Evolutionary conservation across 148 eudicot species (phyloP), one percentile per base, ranked within the genome.

Genomic region (Heliamphora exappendiculata): DNA sequence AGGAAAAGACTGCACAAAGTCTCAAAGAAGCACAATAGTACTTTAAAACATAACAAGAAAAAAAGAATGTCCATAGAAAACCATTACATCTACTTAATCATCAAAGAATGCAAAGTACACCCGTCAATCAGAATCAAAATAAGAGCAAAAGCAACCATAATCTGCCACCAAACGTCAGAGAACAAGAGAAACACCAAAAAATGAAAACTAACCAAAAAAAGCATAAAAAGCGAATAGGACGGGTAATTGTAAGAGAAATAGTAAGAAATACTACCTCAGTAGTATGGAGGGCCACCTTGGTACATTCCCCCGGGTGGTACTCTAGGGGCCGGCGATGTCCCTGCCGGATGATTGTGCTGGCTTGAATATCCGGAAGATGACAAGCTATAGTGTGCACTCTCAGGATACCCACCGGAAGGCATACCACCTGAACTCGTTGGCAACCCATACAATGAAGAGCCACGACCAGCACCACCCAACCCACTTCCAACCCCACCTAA

Each of bases 241-340:
- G n/a, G 12, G 55, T 34, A 67, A 26, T 68, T n/a, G 28, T 34
- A 50, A 41, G 28, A 10, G 0, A 2, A 77, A 53, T 37, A 37
- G 20, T 19, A 24, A n/a, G 70, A 66, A 68, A 36, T 26, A 53
- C 63, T 87, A 90, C 93, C 95, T 92, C 78, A 92, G 77, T 86
- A 89, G 74, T 81, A 88, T 22, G 87, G 89, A 41, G 85, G 89
- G 63, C 80, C 78, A 33, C 84, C 84, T 49, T 84, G 88, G 69
- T 85, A 87, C 76, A 87, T 81, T 67, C 91, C 91, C 16, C 86
- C 87, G 76, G 87, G 86, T 24, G 89, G 90, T 67, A 83, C 87
- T 83, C 90, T 83, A 75, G 93, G 85, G 2, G 85, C 92, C 3
- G 90, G 87, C 20, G 90, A 90, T 49, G 87, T 80, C 54, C 93